Evolutionary conservation across 2,329 filamentous ascomycete genomes (phyloP).

Genomic region (Fusarium sp.): DNA sequence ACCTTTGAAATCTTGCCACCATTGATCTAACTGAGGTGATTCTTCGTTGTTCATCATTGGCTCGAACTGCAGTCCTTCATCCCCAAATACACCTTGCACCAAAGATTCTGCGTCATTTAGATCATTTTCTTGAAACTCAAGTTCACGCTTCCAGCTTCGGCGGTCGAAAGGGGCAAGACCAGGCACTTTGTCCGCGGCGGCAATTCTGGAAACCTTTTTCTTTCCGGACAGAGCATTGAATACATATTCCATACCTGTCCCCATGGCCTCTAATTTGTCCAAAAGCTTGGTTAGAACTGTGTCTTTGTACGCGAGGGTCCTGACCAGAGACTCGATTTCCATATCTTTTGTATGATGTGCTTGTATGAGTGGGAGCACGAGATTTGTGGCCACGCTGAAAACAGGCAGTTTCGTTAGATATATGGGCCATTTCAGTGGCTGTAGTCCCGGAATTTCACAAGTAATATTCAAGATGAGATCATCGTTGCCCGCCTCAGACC

Average conservation of each 20-base stretch:
- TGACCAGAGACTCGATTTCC: slow-evolving; percentile 60
- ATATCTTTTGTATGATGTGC: slow-evolving; percentile 57
- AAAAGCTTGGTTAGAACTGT: slow-evolving; percentile 63
- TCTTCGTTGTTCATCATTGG: slow-evolving; percentile 50
- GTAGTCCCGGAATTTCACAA: slow-evolving; percentile 73
- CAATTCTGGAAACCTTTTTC: slow-evolving; percentile 59
- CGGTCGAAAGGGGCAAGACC: slow-evolving; percentile 65
- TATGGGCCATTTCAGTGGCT: slow-evolving; percentile 75
- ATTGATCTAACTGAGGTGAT: slow-evolving; percentile 58
- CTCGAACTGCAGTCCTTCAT: slow-evolving; percentile 50
- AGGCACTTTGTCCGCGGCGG: slow-evolving; percentile 63
- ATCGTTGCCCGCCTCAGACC: slow-evolving; percentile 54
- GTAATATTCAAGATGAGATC: slow-evolving; percentile 67
- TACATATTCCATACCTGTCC: slow-evolving; percentile 65
- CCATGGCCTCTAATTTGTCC: slow-evolving; percentile 67
- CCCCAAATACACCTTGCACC: slow-evolving; percentile 59
- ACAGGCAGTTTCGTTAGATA: slow-evolving; percentile 63
- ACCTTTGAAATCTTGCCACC: slow-evolving; percentile 63
- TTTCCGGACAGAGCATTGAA: slow-evolving; percentile 65
- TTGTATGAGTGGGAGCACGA: slow-evolving; percentile 66
- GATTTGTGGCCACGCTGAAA: slow-evolving; percentile 60
- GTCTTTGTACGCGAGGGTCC: slow-evolving; percentile 64
- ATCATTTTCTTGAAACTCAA: slow-evolving; percentile 41
- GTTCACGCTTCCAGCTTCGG: slow-evolving; percentile 54
- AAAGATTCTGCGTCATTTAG: slow-evolving; percentile 54